Evolutionary conservation across 371 early-diverging fungal genomes (phyloP), one percentile per base, ranked within the genome.

Genomic region (Parasitella parasitica): DNA sequence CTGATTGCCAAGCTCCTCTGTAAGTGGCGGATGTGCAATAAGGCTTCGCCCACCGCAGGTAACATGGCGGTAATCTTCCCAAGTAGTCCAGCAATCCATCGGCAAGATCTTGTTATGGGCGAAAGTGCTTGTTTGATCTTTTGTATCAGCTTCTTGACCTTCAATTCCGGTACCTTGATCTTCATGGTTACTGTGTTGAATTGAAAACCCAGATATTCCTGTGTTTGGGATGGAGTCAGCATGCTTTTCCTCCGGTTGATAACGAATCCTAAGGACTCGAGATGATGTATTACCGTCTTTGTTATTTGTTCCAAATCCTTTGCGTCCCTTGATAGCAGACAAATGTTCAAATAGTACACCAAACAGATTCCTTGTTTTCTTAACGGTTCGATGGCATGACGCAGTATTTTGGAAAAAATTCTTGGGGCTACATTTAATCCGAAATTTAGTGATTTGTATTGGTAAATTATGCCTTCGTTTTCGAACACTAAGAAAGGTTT

Each of bases 301-400:
- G 22, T n/a, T 7, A 4, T 37, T 26, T 50, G 8, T n/a, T 16
- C 16, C 46, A 56, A n/a, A 0, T 59, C 55, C 43, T 54, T 22
- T 48, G 6, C 13, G 1, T 48, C 2, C 22, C 57, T 51, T 15
- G 16, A 38, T 1, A 57, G 7, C 0, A 57, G 18, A 32, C 52
- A 63, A 16, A 63, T 53, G 28, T 63, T 57, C 13, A 63, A 30
- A 22, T 57, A 63, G 32, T 63, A 63, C 4, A 63, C n/a, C 35
- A 49, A 6, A 2, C 55, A 13, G 13, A 64, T 54, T 1, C 53
- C 55, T 28, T 54, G 6, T 24, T 41, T 54, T 38, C 64, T 54
- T 18, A 58, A 13, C 1, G 46, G 35, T 54, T 59, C 59, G 41
- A 54, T 46, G 0, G 59, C 59, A 50, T 50, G 41, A n/a, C 59